Evolutionary conservation across 164 flowering plant genomes (phyloP), one percentile per base, ranked within the genome.

Genomic region (Stephania yunnanensis): DNA sequence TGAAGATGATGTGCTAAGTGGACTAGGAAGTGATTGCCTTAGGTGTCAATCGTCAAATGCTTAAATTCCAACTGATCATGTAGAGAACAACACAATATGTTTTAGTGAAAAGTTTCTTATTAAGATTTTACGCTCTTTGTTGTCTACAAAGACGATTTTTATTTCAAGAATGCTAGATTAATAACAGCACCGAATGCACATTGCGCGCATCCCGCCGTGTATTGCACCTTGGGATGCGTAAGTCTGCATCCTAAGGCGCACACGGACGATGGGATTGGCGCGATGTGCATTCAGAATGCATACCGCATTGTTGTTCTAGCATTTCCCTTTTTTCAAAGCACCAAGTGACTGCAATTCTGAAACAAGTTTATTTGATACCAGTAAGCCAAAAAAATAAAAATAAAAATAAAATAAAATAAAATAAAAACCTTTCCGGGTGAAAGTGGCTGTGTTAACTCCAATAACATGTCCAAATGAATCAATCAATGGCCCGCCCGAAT

Each of bases 381-480:
- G 55, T 42, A 12, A 64, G 48, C 65, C 22, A 65, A 13, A 58
- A 31, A 17, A 25, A 13, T 20, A 5, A 69, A 76, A 69, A 42
- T 9, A 12, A 71, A 48, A 46, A 2, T n/a, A 53, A 5, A 2
- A 53, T 36, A 72, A 13, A 25, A 48, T 29, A 22, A 4, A 19
- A 46, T 29, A 36, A 63, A 63, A 17, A 94, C 98, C 98, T 91
- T 86, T 91, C 63, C 94, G 93, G 75, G 98, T 95, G 83, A 91
- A 95, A 70, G 97, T 91, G 31, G 97, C 88, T 7, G 98, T 95
- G 78, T 93, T 93, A 29, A 95, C 97, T 75, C 98, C 98, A 64
- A 93, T 91, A 15, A 95, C 90, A 80, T 89, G 95, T 22, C 98
- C 98, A 74, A 87, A 74, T 10, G 98, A 95, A 77, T 95, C 88